Evolutionary conservation across 495 filamentous ascomycete genomes (phyloP).

Genomic region (Penicillium simplicissimum): DNA sequence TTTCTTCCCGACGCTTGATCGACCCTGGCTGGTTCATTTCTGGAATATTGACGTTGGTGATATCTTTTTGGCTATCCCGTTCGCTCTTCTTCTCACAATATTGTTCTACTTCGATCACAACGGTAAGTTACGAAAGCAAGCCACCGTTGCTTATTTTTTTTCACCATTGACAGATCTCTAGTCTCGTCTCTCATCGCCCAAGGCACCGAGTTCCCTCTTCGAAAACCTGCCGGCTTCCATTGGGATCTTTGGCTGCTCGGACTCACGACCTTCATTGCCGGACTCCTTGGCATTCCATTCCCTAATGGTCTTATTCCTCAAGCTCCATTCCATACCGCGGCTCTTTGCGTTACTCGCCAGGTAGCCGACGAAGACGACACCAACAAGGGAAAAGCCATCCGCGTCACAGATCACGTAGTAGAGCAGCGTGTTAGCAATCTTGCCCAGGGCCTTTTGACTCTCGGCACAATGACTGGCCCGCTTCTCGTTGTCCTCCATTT

Average conservation of each 20-base stretch:
- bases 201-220: slow-evolving; percentile 86
- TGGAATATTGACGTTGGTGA: slow-evolving; percentile 77
- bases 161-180: slow-evolving; percentile 19
- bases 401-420: slow-evolving; percentile 71
- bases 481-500: slow-evolving; percentile 79
- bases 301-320: slow-evolving; percentile 93
- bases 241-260: slow-evolving; percentile 95
- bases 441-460: slow-evolving; percentile 75
- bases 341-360: slow-evolving; percentile 72
- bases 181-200: slow-evolving; percentile 89
- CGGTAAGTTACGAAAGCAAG: slow-evolving; percentile 44
- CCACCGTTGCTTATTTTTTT: not conserved
- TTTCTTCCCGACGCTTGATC: slow-evolving; percentile 78
- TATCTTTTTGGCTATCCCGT: slow-evolving; percentile 86
- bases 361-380: slow-evolving; percentile 58
- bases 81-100: slow-evolving; percentile 81
- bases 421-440: slow-evolving; percentile 91
- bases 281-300: slow-evolving; percentile 83
- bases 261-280: slow-evolving; percentile 79
- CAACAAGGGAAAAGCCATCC: slow-evolving; percentile 62
- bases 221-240: slow-evolving; percentile 92
- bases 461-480: slow-evolving; percentile 87
- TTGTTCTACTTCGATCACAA: slow-evolving; percentile 96
- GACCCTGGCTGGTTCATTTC: slow-evolving; percentile 83
- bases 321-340: slow-evolving; percentile 88